phyloP scores from a whole-genome alignment of 73 alveolate species.

The Stentor roeselii region DNA sequence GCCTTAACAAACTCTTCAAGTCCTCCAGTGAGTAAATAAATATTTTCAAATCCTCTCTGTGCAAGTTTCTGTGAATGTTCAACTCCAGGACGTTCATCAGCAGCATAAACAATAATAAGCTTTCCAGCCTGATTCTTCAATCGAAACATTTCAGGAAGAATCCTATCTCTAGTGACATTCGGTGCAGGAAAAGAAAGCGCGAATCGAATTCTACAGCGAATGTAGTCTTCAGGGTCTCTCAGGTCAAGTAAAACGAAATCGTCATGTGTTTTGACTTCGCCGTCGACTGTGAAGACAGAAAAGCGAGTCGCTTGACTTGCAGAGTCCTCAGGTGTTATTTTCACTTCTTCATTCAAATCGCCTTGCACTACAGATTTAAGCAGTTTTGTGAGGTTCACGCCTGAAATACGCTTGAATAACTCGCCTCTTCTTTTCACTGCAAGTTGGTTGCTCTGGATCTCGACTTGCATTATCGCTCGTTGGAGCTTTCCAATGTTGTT shows the following conservation, averaged over 20 bases:
- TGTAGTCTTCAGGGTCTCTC: constrained; percentile 83
- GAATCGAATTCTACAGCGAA: constrained; percentile 61
- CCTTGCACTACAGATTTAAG: neutral
- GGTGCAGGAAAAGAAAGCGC: constrained; percentile 78
- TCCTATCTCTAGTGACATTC: constrained; percentile 74
- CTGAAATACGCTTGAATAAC: constrained; percentile 70
- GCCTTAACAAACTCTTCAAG: constrained; percentile 53
- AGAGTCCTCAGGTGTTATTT: constrained; percentile 42
- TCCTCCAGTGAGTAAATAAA: constrained; percentile 79
- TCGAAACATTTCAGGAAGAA: constrained; percentile 68
- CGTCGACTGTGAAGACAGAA: constrained; percentile 63
- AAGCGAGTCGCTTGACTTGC: constrained; percentile 50
- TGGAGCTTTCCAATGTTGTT: no score
- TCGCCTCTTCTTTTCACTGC: constrained; percentile 84
- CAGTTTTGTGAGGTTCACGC: constrained; percentile 68
- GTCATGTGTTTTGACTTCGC: constrained; percentile 71
- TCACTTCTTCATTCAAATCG: constrained; percentile 25
- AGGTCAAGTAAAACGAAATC: constrained; percentile 73
- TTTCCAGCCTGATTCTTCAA: constrained; percentile 80
- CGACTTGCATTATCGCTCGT: constrained; percentile 87
- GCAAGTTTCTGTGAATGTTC: constrained; percentile 58
- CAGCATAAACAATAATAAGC: constrained; percentile 69
- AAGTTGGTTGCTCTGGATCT: constrained; percentile 39
- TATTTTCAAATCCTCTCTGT: constrained; percentile 86
- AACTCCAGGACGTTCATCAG: constrained; percentile 81